Percentiles rank a stretch among this genome's conserved stretches.
Evolutionary conservation across 305 asterid species (phyloP).

Genomic region (Fraxinus xanthoxyloides): DNA sequence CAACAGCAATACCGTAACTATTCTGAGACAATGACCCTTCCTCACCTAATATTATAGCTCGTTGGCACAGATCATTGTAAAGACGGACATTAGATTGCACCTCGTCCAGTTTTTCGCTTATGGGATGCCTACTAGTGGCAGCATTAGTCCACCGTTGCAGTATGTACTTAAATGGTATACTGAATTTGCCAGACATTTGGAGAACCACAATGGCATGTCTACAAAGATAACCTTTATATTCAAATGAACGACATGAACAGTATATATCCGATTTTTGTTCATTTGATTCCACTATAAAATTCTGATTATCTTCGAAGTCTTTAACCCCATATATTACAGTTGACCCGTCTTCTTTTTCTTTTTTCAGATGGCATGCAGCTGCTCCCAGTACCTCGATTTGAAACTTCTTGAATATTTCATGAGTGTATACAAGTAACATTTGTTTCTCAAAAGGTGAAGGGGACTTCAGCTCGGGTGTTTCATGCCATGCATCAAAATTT

Average conservation of each 20-base stretch:
- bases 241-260: slow-evolving; percentile 73
- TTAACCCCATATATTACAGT: slow-evolving; percentile 54
- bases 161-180: slow-evolving; percentile 66
- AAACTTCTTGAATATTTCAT: slow-evolving; percentile 78
- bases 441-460: slow-evolving; percentile 97
- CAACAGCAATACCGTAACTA: slow-evolving; percentile 68
- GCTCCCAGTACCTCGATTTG: slow-evolving; percentile 92
- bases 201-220: slow-evolving; percentile 90
- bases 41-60: slow-evolving; percentile 90
- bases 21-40: slow-evolving; percentile 86
- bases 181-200: slow-evolving; percentile 93
- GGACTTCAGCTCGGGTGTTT: slow-evolving; percentile 77
- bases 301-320: slow-evolving; percentile 66
- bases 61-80: slow-evolving; percentile 79
- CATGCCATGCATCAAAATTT: slow-evolving; percentile 92
- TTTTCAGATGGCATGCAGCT: slow-evolving; percentile 87
- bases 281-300: slow-evolving; percentile 69
- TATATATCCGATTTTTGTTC: slow-evolving; percentile 48
- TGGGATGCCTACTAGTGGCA: slow-evolving; percentile 69
- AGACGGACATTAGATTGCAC: slow-evolving; percentile 82
- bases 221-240: slow-evolving; percentile 83
- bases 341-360: slow-evolving; percentile 59
- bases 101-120: slow-evolving; percentile 66
- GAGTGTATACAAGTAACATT: slow-evolving; percentile 65
- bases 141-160: slow-evolving; percentile 92